A percentile compares a stretch with the other conserved stretches of the same genome.
Evolutionary conservation across 208 protist species (phyloP).

Genomic region (Leishmania tarentolae): DNA sequence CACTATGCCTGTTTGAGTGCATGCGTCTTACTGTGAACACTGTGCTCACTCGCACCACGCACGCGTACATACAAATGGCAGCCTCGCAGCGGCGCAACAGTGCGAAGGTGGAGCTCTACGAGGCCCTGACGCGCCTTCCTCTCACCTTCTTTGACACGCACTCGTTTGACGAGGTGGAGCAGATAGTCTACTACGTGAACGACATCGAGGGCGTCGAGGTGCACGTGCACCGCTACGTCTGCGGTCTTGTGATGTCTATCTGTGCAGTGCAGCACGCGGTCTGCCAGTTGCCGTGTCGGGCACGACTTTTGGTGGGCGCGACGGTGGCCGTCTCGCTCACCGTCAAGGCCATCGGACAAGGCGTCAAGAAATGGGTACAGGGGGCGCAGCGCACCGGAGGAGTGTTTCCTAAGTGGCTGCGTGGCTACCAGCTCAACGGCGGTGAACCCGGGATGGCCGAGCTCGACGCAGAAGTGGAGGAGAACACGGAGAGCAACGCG

Average conservation of each 20-base stretch:
- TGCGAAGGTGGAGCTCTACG: slow-evolving; percentile 62
- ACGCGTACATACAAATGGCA: slow-evolving; percentile 48
- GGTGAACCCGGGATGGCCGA: slow-evolving; percentile 19
- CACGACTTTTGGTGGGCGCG: slow-evolving; percentile 30
- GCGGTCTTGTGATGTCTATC: slow-evolving; percentile 28
- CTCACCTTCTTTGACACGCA: slow-evolving; percentile 68
- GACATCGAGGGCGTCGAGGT: slow-evolving; percentile 87
- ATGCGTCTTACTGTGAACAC: slow-evolving; percentile 46
- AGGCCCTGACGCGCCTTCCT: slow-evolving; percentile 61
- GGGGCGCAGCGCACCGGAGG: slow-evolving; percentile 28
- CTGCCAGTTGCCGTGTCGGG: slow-evolving; percentile 25
- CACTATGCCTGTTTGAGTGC: slow-evolving; percentile 57
- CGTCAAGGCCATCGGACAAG: slow-evolving; percentile 24
- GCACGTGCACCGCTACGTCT: slow-evolving; percentile 62
- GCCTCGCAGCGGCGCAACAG: slow-evolving; percentile 51
- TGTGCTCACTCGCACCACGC: slow-evolving; percentile 39
- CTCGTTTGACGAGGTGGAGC: slow-evolving; percentile 65
- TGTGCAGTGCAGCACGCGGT: slow-evolving; percentile 35
- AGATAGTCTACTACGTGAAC: slow-evolving; percentile 78
- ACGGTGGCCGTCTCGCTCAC: slow-evolving; percentile 27
- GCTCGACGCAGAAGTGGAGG: slow-evolving; percentile 57
- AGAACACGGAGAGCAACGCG: slow-evolving; percentile 50
- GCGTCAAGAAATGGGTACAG: slow-evolving; percentile 28
- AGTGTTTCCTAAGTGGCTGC: slow-evolving; percentile 30
- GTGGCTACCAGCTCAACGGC: slow-evolving; percentile 21